Evolutionary conservation across 345 rosid genomes (phyloP).

Genomic region (Salix viminalis): DNA sequence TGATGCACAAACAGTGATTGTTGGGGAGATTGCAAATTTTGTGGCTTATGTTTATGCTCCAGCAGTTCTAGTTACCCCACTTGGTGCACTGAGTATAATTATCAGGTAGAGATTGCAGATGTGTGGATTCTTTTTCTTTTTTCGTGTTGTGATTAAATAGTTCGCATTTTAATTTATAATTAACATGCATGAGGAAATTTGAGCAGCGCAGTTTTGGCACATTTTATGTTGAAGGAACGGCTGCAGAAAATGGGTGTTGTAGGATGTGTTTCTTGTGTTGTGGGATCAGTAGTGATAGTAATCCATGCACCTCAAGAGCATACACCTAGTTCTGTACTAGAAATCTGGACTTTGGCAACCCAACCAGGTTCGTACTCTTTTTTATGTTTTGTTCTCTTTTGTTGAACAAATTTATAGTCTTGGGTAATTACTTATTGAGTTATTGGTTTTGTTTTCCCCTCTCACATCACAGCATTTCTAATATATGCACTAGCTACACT

Average conservation of each 20-base stretch:
- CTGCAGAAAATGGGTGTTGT: conserved; percentile 70
- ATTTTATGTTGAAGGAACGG: conserved; percentile 71
- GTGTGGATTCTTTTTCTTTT: not conserved
- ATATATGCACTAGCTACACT: conserved; percentile 60
- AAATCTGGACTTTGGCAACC: conserved; percentile 77
- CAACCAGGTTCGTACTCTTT: conserved; percentile 57
- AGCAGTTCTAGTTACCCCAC: conserved; percentile 88
- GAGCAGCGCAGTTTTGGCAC: conserved; percentile 78
- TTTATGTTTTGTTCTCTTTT: conserved; percentile 1
- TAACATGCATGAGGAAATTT: conserved; percentile 17
- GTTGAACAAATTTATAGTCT: not conserved
- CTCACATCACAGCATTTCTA: conserved; percentile 62
- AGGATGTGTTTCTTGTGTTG: conserved; percentile 84
- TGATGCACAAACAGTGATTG: conserved; percentile 49
- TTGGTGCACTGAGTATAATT: conserved; percentile 86
- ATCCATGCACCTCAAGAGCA: conserved; percentile 89
- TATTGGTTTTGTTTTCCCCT: not conserved
- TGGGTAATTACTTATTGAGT: conserved; percentile 4
- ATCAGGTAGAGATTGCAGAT: conserved; percentile 45
- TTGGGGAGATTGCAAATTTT: conserved; percentile 86
- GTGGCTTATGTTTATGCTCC: conserved; percentile 95
- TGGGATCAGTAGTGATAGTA: conserved; percentile 81
- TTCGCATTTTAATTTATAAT: not conserved
- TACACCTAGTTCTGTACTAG: conserved; percentile 64
- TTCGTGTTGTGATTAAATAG: not conserved